Evolutionary conservation across 208 protist species (phyloP), one percentile per base, ranked within the genome.

Genomic region (Acanthamoeba polyphaga): DNA sequence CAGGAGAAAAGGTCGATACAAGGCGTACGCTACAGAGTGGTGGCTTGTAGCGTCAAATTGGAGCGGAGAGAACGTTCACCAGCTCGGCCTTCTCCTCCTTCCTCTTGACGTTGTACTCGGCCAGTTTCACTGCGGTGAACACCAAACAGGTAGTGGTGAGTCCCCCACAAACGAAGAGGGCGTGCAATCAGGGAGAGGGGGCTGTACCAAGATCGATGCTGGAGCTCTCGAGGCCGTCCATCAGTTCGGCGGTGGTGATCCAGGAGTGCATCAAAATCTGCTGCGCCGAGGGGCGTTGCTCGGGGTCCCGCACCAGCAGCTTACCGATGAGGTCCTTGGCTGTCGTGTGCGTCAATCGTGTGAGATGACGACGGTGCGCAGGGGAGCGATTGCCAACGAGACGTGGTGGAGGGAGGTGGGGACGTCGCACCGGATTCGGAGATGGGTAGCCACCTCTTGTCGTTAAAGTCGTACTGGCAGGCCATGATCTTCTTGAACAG

Each of bases 401-500:
- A n/a, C n/a, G n/a, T n/a, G n/a, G n/a, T n/a, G n/a, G n/a, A n/a
- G 10, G 85, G 32, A 7, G 0, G 34, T 2, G 4, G n/a, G 38
- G 19, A 22, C 3, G 85, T 0, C 29, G 2, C 17, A 93, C 89
- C 89, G 7, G 38, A 34, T 12, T 84, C 89, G n/a, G 66, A 82
- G 46, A 93, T 82, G 70, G 76, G 64, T 13, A 38, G 12, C 89
- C 89, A 93, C 55, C 90, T 80, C 95, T 62, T 64, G 66, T 95
- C 95, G 95, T 72, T 72, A 95, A 43, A 95, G 93, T 97, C 95
- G 64, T 96, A 97, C 32, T 94, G 58, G 38, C 95, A 70, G 34
- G 80, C 91, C n/a, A 96, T 95, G 38, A 97, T 96, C 66, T 95
- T 95, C 94, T 97, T 92, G 78, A 96, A 97, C 24, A 97, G 43